Percentiles rank a stretch among this genome's conserved stretches.
These are phyloP conservation scores for Streptanthus diversifolius DNA, from an alignment of 345 rosid genomes.

Conservation along the genomic window DNA sequence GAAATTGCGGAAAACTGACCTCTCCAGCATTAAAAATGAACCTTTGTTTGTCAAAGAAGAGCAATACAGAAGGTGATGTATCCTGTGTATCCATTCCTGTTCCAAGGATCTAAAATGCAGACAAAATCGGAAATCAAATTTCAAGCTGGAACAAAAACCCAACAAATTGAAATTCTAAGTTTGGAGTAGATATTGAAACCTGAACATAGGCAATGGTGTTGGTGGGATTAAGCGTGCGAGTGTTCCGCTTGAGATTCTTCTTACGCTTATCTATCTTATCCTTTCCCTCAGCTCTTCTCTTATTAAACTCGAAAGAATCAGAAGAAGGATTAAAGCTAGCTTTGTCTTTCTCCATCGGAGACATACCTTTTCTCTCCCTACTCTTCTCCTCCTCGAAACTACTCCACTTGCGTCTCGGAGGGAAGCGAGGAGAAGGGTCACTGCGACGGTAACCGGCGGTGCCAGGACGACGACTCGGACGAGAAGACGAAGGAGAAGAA, in stretches of 20 bases:
- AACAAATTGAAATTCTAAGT: background rate
- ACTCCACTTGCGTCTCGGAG: conserved; percentile 41
- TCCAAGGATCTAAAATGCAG: conserved; percentile 63
- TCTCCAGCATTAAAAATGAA: conserved; percentile 98
- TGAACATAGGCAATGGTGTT: conserved; percentile 90
- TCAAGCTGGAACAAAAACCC: conserved; percentile 20
- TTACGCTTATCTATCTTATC: conserved; percentile 54
- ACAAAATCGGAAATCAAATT: background rate
- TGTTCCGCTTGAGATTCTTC: conserved; percentile 69
- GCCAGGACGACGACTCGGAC: conserved; percentile 38
- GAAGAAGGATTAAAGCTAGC: conserved; percentile 7
- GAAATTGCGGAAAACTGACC: conserved; percentile 38
- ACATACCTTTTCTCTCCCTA: conserved; percentile 20
- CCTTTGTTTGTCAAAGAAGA: conserved; percentile 92
- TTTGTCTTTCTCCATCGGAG: conserved; percentile 44
- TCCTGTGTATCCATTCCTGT: conserved; percentile 99
- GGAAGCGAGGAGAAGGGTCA: conserved; percentile 28
- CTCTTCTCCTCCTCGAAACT: conserved; percentile 32
- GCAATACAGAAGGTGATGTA: conserved; percentile 91
- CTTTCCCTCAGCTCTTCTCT: conserved; percentile 74
- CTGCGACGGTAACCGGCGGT: conserved; percentile 29
- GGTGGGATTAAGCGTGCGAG: conserved; percentile 67
- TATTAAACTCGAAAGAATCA: conserved; percentile 60
- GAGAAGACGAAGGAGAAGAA: conserved; percentile 33
- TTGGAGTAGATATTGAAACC: conserved; percentile 35